Base-by-base conservation (phyloP, 768 basidiomycete species). In the Phanerochaete carnosa region DNA sequence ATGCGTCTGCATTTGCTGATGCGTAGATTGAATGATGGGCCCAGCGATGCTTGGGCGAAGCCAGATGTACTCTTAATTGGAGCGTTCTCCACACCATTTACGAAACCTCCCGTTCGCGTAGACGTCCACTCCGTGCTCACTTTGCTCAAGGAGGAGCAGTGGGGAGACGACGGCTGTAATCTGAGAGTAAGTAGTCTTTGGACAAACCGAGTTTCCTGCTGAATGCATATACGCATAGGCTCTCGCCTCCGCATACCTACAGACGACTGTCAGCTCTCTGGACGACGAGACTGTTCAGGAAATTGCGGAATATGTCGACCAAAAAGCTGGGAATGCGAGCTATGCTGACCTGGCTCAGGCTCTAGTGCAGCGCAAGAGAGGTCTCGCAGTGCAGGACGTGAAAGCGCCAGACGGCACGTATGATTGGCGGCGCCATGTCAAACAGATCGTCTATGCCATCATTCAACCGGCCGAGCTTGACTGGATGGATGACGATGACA, bases 401-500 rank as follows among this genome's bases (percentile, higher is more conserved):
- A 13, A 29, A 12, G 5, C 19, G 6, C 32, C 33, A 8, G 11
- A 22, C n/a, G 28, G 43, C 37, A 16, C 7, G 13, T 45, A 12
- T 15, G 67, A 32, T n/a, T 68, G 60, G 64, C 60, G 52, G 28
- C 30, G 25, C 22, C 55, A 32, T 29, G 64, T 61, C 16, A 64
- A 53, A 22, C 46, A 26, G 12, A 61, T 46, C 12, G 68, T 66
- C 1, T 55, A 79, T 71, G 66, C 62, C 1, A 73, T 88, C 45
- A 73, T 84, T 22, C 65, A 74, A 57, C 79, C 81, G 22, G 77
- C 80, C 58, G 68, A 76, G 1, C 65, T 83, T 7, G 66, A 74
- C 13, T 88, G 85, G 87, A 83, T 82, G 78, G 81, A 82, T 26
- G 80, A 82, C 50, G 83, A 85, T 50, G 75, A 76, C 45, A 30